Conservation (phyloP, 1,284 basidiomycete genomes). For the Erythrobasidium hasegawianum region DNA sequence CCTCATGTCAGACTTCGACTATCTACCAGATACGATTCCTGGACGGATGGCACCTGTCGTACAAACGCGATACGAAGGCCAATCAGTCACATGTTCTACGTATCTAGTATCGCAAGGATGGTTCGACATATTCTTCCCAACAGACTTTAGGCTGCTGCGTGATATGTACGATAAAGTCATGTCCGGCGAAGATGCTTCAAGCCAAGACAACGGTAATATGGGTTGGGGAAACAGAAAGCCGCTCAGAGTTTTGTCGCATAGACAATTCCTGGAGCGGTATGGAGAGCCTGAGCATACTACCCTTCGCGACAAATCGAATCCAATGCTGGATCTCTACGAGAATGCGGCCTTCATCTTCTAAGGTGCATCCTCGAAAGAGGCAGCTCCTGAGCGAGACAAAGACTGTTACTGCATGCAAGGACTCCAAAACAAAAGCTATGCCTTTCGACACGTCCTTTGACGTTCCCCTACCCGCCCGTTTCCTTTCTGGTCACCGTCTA, state of each 20-base stretch:
- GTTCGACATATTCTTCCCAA: conserved; percentile 99
- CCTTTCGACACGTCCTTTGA: too few relatives aligned
- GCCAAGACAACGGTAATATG: conserved; percentile 11
- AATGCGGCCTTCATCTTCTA: conserved; percentile 58
- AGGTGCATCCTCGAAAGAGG: too few relatives aligned
- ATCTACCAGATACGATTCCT: conserved; percentile 74
- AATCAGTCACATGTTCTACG: conserved; percentile 73
- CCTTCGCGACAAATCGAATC: conserved; percentile 75
- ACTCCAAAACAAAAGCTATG: too few relatives aligned
- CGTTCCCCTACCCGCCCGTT: too few relatives aligned
- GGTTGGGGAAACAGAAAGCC: conserved; percentile 28
- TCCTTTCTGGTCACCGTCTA: too few relatives aligned
- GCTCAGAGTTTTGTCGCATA: conserved; percentile 74
- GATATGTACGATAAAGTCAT: conserved; percentile 84
- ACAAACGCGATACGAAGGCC: conserved; percentile 79
- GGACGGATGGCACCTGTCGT: conserved; percentile 91
- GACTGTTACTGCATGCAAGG: too few relatives aligned
- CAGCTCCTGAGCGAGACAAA: too few relatives aligned
- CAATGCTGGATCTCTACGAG: conserved; percentile 77
- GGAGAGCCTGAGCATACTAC: conserved; percentile 65
- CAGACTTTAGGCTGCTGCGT: conserved; percentile 75
- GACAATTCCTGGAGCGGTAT: conserved; percentile 77
- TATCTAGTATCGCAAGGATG: conserved; percentile 90
- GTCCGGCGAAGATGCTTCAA: conserved; percentile 21
- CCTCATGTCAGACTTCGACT: conserved; percentile 84